Conservation (phyloP, 1,284 basidiomycete species). For the Pholiota adiposa region DNA sequence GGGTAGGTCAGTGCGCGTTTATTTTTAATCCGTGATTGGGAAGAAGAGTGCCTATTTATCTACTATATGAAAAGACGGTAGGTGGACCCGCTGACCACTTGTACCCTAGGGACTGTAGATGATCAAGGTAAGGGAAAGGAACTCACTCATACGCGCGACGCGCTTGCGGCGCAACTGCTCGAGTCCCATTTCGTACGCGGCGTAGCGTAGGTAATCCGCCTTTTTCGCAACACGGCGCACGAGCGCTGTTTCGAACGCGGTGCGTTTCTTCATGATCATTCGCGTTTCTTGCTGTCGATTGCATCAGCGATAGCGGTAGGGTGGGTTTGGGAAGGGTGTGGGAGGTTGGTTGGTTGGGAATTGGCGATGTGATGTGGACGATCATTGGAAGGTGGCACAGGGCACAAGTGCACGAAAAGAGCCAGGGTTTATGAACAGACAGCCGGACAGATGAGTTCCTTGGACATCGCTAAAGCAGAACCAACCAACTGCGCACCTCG, state of each 20-base stretch:
- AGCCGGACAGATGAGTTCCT: not conserved
- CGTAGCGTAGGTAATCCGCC: slow-evolving; percentile 90
- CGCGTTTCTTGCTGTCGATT: slow-evolving; percentile 74
- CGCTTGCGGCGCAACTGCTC: slow-evolving; percentile 83
- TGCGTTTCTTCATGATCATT: slow-evolving; percentile 86
- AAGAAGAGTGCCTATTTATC: no score
- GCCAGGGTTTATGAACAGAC: not conserved
- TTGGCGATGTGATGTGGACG: not conserved
- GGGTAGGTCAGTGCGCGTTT: not conserved
- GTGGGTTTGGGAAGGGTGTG: no score
- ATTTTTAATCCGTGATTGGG: not conserved
- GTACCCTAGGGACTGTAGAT: no score
- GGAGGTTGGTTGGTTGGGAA: not conserved
- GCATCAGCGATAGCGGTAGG: not conserved
- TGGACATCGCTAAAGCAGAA: not conserved
- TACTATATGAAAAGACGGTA: no score
- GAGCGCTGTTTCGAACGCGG: slow-evolving; percentile 83
- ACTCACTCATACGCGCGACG: slow-evolving; percentile 73
- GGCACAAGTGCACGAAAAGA: not conserved
- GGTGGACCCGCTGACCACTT: no score
- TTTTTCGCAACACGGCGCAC: slow-evolving; percentile 85
- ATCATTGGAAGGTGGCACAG: not conserved
- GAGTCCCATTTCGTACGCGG: slow-evolving; percentile 89
- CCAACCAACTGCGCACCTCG: slow-evolving; percentile 52
- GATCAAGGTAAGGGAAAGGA: no score